These are phyloP conservation scores for Wickerhamiella kazuoi DNA, from an alignment of 805 yeast species.

Conservation along the genomic window DNA sequence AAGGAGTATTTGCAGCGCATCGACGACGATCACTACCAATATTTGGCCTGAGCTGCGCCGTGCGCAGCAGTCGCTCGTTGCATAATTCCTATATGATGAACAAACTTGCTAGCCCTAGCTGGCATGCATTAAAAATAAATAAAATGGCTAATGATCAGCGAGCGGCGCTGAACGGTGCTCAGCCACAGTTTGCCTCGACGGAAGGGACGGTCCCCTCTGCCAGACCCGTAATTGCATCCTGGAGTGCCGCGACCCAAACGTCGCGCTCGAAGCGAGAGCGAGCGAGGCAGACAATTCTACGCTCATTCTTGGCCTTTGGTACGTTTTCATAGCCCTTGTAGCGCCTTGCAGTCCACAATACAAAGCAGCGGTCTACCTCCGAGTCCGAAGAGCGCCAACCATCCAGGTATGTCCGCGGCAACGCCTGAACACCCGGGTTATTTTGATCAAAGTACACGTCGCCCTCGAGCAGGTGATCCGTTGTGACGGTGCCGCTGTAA, in stretches of 20 bases:
- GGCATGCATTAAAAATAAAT: not conserved
- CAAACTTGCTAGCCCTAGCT: no score
- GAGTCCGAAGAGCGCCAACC: slow-evolving; percentile 77
- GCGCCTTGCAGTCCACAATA: slow-evolving; percentile 54
- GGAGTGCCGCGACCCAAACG: slow-evolving; percentile 44
- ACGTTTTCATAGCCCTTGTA: slow-evolving; percentile 26
- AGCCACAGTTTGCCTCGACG: not conserved
- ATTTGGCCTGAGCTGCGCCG: slow-evolving; percentile 71
- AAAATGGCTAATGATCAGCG: not conserved
- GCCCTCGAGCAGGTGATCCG: slow-evolving; percentile 34
- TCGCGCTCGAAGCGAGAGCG: slow-evolving; percentile 71
- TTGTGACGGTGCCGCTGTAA: slow-evolving; percentile 51
- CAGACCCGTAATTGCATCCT: slow-evolving; percentile 17
- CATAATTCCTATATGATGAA: no score
- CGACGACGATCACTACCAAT: slow-evolving; percentile 56
- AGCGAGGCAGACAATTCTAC: slow-evolving; percentile 57
- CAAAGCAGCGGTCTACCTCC: slow-evolving; percentile 58
- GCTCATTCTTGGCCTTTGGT: slow-evolving; percentile 45
- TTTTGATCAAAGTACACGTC: slow-evolving; percentile 29
- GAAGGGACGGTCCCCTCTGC: not conserved
- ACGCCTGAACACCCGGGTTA: slow-evolving; percentile 36
- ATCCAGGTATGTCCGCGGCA: slow-evolving; percentile 61
- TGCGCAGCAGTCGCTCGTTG: no score
- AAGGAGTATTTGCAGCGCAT: slow-evolving; percentile 71
- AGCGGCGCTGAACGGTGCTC: not conserved